Base-by-base conservation (phyloP, 805 yeast genomes). In the Limtongia smithiae region DNA sequence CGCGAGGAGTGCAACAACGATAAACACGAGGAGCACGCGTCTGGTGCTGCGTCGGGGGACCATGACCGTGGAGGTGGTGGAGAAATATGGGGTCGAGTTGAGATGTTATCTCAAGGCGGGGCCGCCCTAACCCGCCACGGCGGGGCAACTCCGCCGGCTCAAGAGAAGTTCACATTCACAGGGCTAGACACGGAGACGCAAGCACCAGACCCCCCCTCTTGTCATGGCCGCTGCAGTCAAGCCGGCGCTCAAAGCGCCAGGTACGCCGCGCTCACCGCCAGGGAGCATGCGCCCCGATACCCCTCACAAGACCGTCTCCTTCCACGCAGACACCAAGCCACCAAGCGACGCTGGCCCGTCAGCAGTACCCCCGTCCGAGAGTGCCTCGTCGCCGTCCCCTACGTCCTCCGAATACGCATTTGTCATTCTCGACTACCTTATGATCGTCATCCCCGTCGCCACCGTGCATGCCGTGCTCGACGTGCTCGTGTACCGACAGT, bases 401-500 rank as follows among this genome's bases (percentile, higher is more conserved):
- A 31, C 30, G 32, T 34, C 38, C 14, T 22, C 34, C 24, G 56
- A 58, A 41, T 51, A 57, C 51, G 57, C 63, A 57, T 62, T 65
- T 46, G 39, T 44, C 22, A 22, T 56, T 3, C 58, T 66, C 22
- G 69, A 65, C 48, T 58, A 61, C 41, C 46, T 62, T 21, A 51
- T 55, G 55, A 60, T 61, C 34, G 30, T 66, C 34, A 54, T 66
- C 17, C 70, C 71, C 3, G 49, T 71, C 51, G 51, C 63, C 22
- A 48, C 68, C 6, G 66, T 69, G 8, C 69, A 70, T 48, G 46
- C 62, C 11, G 61, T 62, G 24, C 58, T 70, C 28, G 68, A 67
- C 35, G 59, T 61, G 15, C 56, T 70, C 5, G 72, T 71, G 0
- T 62, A 68, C 24, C 42, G 56, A 42, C 72, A 70, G 55, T 70